Base-by-base conservation (phyloP, 192 early-diverging fungal species). In the Pilaira anomala region DNA sequence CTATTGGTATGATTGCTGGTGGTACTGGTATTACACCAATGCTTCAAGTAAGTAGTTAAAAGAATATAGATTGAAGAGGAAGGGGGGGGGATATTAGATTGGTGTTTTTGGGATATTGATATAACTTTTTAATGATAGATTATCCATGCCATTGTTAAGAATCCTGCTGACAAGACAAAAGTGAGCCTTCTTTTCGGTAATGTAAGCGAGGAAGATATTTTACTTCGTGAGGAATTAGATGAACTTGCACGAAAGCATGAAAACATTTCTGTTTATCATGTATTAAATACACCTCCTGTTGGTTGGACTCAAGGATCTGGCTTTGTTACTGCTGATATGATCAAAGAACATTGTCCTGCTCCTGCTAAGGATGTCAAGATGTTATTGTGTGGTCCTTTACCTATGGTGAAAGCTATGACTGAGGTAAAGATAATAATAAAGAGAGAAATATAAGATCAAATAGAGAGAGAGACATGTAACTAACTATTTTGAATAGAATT, bases 171-270 rank as follows among this genome's bases (percentile, higher is more conserved):
- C 72, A 87, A 86, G 70, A 98, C 96, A 28, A 80, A 81, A 46
- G 70, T 98, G 46, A 88, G 73, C 68, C 79, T 98, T n/a, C 80
- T 96, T 53, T 98, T 91, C 81, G 93, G 92, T 65, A 98, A 98
- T 74, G 90, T 93, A 45, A 90, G 75, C 7, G 83, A 85, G 48
- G 87, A 94, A 39, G 96, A 97, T 65, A 97, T 98, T 67, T 69
- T 97, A 42, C 73, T 97, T 53, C 81, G 80, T 60, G 78, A 87
- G 28, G 91, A 98, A 74, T 82, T 98, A 6, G 93, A 97, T 56
- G 69, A 66, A 26, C 75, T 95, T 66, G 83, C 84, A 12, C 69
- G 60, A 48, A 80, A 88, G 54, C 84, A 94, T 65, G 87, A 88
- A 22, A 85, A 88, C 66, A 87, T 98, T 69, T 74, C 82, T 21